Base-by-base conservation (phyloP, 495 filamentous ascomycete genomes). In the Penicillium atrosanguineum region DNA sequence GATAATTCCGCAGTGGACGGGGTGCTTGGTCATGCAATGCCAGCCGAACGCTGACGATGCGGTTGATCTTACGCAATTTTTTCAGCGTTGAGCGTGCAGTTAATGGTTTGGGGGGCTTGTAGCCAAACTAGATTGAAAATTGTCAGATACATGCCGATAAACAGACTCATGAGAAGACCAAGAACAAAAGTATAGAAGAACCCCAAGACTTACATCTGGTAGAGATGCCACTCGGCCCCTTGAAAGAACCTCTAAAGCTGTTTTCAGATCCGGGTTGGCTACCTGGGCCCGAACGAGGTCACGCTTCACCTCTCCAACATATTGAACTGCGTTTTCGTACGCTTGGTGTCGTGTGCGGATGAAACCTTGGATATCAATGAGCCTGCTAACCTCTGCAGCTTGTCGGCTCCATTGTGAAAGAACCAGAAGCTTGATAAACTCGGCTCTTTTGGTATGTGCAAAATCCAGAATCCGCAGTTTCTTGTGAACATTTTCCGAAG, bases 371-470 rank as follows among this genome's bases (percentile, higher is more conserved):
- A 97, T 69, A 71, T 97, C 92, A 59, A 97, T 92, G 34, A 96
- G 75, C 64, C 84, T 87, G 60, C 85, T 86, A 34, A 97, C 86
- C 46, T 87, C 81, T 25, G 79, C 77, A 23, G 85, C 86, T 60
- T 90, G 88, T 57, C 85, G 82, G 65, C 87, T 87, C 94, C 94
- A 98, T 64, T 88, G 85, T 3, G 85, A 83, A 37, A 98, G 83
- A 15, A 97, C 90, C 12, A 96, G 79, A 15, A 89, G 79, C 70
- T 98, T 97, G 64, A 94, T 90, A 72, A 95, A 97, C 52, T 85
- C 84, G 15, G 80, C 82, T 52, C 87, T 73, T 39, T 81, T 80
- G 11, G 75, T 68, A 45, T 86, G 76, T 6, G 87, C 82, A 68
- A 88, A 92, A 21, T 90, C 82, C 44, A 97, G 64, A 14, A 96